Conservation (phyloP, 1,139 yeast species). For the Pichia sp. region DNA sequence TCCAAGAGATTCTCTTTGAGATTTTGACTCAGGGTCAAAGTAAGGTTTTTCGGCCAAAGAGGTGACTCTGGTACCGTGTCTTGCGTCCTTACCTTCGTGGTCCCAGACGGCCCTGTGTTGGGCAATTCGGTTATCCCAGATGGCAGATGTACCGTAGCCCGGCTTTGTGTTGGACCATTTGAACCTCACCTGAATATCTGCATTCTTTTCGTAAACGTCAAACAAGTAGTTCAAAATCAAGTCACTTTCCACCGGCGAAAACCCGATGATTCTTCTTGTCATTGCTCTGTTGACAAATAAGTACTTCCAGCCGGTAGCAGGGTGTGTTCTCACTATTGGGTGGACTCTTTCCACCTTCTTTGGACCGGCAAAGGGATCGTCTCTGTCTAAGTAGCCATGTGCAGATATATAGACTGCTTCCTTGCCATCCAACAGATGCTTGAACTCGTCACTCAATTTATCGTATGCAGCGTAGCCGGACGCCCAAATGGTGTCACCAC, state of each 20-base stretch:
- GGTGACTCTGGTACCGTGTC: conserved; percentile 59
- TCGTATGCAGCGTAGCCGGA: conserved; percentile 46
- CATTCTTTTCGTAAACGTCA: conserved; percentile 39
- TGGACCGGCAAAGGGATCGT: background rate
- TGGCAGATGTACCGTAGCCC: conserved; percentile 48
- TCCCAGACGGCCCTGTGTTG: conserved; percentile 46
- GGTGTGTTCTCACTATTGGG: conserved; percentile 48
- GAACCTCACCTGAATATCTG: conserved; percentile 51
- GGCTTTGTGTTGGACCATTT: conserved; percentile 38
- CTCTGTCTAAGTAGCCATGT: background rate
- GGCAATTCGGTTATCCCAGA: conserved; percentile 55
- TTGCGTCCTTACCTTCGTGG: conserved; percentile 44
- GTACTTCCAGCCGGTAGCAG: conserved; percentile 51
- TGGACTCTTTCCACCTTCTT: conserved; percentile 42
- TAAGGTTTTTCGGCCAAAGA: conserved; percentile 52
- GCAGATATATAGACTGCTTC: conserved; percentile 33
- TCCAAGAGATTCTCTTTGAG: conserved; percentile 34
- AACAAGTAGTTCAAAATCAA: conserved; percentile 39
- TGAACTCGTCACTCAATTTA: conserved; percentile 45
- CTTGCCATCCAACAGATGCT: conserved; percentile 46
- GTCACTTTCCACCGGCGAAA: conserved; percentile 39
- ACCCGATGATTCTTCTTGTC: conserved; percentile 43
- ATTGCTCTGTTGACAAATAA: conserved; percentile 42
- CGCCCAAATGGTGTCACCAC: conserved; percentile 50
- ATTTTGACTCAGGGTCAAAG: conserved; percentile 47